Base-by-base conservation (phyloP, 2,329 filamentous ascomycete genomes). In the Sclerotinia subarctica region DNA sequence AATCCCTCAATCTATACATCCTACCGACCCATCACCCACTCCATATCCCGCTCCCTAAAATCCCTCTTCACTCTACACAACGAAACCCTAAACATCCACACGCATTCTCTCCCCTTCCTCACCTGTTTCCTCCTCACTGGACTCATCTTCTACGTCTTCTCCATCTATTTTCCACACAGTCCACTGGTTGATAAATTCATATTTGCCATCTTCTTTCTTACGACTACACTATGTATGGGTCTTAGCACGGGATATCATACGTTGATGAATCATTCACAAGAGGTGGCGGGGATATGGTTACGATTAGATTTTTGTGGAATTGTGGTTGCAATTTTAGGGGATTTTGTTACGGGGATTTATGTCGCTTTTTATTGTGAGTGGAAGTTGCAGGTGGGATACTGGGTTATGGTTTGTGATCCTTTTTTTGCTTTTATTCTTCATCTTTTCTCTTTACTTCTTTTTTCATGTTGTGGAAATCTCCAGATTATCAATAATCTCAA, bases 341-440 rank as follows among this genome's bases (percentile, higher is more conserved):
- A 68, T 56, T 64, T 68, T 32, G 52, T 47, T 1, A 68, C 47
- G 8, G 66, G 49, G 0, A 47, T 64, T 68, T 68, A 49, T 42
- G 52, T 68, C 1, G 66, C 59, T 3, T 68, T 68, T 51, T 68
- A 64, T 64, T 68, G 66, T 51, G 66, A 68, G 42, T 32, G 57
- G 58, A 49, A 4, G n/a, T 26, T 64, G n/a, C 56, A 58, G 29
- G 21, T 32, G 3, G 42, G 32, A 5, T 68, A 68, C 64, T 68
- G 66, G 66, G 21, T 29, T 42, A 64, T 68, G 66, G 66, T 68
- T 42, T 42, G 38, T 42, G 5, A 5, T 52, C 17, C 35, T 26
- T 66, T 6, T 29, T 2, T 57, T 11, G 11, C 38, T 42, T 42
- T 42, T 15, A 11, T 38, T 52, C 38, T 32, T 17, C 2, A 2